Conservation (phyloP, 306 rosid genomes). For the Biancaea sappan region DNA sequence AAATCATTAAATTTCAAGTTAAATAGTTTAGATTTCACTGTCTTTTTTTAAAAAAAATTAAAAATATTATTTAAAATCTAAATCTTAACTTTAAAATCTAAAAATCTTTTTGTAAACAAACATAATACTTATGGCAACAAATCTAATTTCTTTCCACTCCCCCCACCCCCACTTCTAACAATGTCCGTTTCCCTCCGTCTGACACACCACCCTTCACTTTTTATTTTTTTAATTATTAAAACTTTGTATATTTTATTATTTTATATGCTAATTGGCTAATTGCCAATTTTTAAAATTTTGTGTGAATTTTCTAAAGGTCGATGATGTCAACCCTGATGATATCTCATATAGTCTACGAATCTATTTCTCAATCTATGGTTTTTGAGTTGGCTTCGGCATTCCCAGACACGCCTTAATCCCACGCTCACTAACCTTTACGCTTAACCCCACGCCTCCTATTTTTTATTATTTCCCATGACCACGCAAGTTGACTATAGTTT, state of each 20-base stretch:
- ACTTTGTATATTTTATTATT: not conserved
- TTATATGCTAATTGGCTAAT: too few species aligned
- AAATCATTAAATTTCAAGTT: too few species aligned
- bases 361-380: constrained; percentile 48
- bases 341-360: constrained; percentile 43
- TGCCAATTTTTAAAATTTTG: too few species aligned
- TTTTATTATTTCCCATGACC: not conserved
- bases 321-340: constrained; percentile 54
- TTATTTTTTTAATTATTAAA: not conserved
- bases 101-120: too few species aligned
- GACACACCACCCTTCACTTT: not conserved
- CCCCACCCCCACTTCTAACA: not conserved
- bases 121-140: too few species aligned
- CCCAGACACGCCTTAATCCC: constrained; percentile 33
- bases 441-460: constrained; percentile 20
- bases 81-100: too few species aligned
- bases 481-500: too few species aligned
- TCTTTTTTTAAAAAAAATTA: too few species aligned
- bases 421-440: constrained; percentile 19
- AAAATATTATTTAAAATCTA: too few species aligned
- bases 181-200: not conserved
- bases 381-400: constrained; percentile 44
- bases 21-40: too few species aligned
- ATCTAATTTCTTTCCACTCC: not conserved
- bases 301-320: not conserved